These are phyloP conservation scores for Insectozyma bohioensis DNA, from an alignment of 1,139 yeast species.

Conservation along the genomic window DNA sequence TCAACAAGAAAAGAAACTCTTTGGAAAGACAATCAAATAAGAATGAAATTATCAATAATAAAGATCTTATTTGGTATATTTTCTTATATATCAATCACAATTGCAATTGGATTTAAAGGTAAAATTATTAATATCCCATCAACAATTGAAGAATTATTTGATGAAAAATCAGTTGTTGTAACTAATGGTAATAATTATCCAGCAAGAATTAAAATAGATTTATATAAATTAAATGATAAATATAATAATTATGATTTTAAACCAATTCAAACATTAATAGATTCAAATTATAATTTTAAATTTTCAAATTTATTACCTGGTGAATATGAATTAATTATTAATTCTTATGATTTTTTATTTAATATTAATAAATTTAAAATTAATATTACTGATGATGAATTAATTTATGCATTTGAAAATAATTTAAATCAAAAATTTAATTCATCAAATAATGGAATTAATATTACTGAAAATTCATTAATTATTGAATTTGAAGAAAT, in stretches of 20 bases:
- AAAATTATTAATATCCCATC: conserved; percentile 26
- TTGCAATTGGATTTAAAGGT: conserved; percentile 19
- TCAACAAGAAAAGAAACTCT: neutral
- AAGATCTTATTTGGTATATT: neutral
- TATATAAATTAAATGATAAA: conserved; percentile 17
- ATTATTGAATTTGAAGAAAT: conserved; percentile 20
- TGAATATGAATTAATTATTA: conserved; percentile 32
- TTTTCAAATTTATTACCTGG: conserved; percentile 30
- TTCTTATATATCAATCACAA: neutral
- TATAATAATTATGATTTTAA: conserved; percentile 10
- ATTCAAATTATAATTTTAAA: conserved; percentile 26
- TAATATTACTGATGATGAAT: conserved; percentile 18
- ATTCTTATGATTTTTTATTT: conserved; percentile 40
- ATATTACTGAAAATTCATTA: conserved; percentile 22
- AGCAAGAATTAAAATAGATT: conserved; percentile 32
- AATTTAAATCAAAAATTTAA: conserved; percentile 20
- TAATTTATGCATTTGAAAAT: conserved; percentile 25
- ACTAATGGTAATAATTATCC: conserved; percentile 40
- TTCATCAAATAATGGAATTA: conserved; percentile 17
- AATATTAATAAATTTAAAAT: conserved; percentile 27
- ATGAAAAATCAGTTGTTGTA: conserved; percentile 19
- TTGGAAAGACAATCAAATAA: neutral
- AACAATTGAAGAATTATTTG: conserved; percentile 22
- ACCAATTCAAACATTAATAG: conserved; percentile 20
- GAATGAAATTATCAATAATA: neutral